Evolutionary conservation across 768 basidiomycete genomes (phyloP).

Genomic region (Leucocoprinus leucothites): DNA sequence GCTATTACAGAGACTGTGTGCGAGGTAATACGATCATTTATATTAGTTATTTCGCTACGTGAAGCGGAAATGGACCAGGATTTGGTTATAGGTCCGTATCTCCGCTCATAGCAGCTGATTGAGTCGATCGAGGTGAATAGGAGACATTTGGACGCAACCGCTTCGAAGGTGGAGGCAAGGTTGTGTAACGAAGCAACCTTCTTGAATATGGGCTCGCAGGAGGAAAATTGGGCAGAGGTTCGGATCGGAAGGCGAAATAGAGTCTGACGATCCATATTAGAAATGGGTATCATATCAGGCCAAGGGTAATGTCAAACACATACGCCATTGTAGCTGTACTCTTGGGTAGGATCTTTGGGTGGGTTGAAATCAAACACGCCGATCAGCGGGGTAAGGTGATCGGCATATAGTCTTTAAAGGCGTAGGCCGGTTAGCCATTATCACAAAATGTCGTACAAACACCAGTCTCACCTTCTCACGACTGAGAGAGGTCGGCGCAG

Average conservation of each 20-base stretch:
- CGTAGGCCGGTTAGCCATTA: constrained; percentile 2
- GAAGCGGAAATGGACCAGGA: constrained; percentile 24
- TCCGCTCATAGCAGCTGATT: constrained; percentile 26
- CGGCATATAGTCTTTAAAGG: constrained; percentile 37
- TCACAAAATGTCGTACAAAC: not conserved
- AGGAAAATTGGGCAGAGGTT: constrained; percentile 18
- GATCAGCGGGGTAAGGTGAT: constrained; percentile 36
- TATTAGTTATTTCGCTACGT: constrained; percentile 9
- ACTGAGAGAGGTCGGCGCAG: constrained; percentile 27
- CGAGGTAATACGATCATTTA: not conserved
- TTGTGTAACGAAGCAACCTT: constrained; percentile 18
- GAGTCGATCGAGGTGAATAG: constrained; percentile 35
- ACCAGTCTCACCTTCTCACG: constrained; percentile 28
- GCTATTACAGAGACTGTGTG: constrained; percentile 14
- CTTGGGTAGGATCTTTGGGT: constrained; percentile 15
- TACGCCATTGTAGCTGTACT: constrained; percentile 36
- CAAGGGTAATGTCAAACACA: too few species aligned
- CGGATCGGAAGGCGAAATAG: constrained; percentile 49
- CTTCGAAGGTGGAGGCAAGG: constrained; percentile 28
- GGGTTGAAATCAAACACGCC: constrained; percentile 37
- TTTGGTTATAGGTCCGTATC: constrained; percentile 2
- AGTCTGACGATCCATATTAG: too few species aligned
- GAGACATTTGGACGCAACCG: constrained; percentile 32
- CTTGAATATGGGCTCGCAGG: constrained; percentile 20
- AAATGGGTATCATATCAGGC: too few species aligned